Evolutionary conservation across 495 filamentous ascomycete species (phyloP), one percentile per base, ranked within the genome.

Genomic region (Podospora comata): DNA sequence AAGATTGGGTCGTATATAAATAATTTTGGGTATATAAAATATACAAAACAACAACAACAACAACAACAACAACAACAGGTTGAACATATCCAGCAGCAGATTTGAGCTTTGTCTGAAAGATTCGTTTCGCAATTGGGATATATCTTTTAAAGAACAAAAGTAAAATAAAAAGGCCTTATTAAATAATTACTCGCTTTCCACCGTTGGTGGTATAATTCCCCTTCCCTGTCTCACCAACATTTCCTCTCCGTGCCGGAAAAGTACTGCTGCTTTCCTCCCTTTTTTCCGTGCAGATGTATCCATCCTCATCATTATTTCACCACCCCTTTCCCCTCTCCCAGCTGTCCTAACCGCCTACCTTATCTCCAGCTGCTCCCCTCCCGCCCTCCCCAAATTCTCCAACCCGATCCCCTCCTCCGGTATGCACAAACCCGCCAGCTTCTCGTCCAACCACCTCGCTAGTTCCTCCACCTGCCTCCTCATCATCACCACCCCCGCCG

Each of bases 381-480:
- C 30, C 1, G 30, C 30, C 3, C 20, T 23, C 20, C 20, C 1
- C 20, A 23, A 5, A 48, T 3, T 13, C 39, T 16, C 39, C 7
- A 78, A 67, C 28, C 77, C 76, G 4, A 81, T 71, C 27, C 77
- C 78, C 66, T 83, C 81, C 67, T 82, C 81, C 2, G 82, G 77
- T 54, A 82, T 79, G 15, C 69, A 74, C 39, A 84, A 62, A 20
- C 76, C 68, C 4, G 78, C 78, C 2, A 84, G 70, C 66, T 74
- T 77, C 23, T 80, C 78, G 59, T 84, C 81, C 65, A 84, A 70
- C 76, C 77, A 80, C 23, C 77, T 73, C 57, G 79, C 82, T 53
- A 84, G 70, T 69, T 83, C 81, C 69, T 82, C 80, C 54, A 82
- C 82, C 34, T 82, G 81, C 48, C 82, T 72, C 32, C 81, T 70